Base-by-base conservation (phyloP, 2,329 filamentous ascomycete species). In the Pseudocercospora cruenta region DNA sequence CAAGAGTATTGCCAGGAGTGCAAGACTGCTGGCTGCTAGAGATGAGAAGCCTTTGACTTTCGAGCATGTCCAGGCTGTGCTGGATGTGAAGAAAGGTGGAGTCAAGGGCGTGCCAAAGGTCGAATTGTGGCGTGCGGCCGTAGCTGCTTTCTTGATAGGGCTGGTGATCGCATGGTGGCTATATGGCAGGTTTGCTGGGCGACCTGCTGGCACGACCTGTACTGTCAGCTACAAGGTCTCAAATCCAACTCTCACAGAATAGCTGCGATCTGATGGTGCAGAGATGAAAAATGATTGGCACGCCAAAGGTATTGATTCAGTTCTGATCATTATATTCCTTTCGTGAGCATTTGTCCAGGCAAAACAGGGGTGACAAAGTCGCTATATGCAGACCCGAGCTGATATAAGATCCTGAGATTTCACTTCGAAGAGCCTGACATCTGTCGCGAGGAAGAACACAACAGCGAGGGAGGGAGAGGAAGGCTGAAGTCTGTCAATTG, bases 1-100 rank as follows among this genome's bases (percentile, higher is more conserved):
- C 7, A 65, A 65, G 58, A 69, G 67, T 43, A 43, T 67, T 33
- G 64, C 65, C 24, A 67, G 65, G 62, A 66, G 55, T 7, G 67
- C 58, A 19, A 53, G 64, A 10, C 28, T 69, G 16, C 43, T 69
- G n/a, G 67, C 67, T 16, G 51, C 51, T 1, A 24, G 51, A 9
- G 51, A 54, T 10, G 51, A 54, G 51, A 54, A 54, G 51, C 51
- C 51, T 0, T n/a, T 54, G 51, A n/a, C 1, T 10, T 54, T 54
- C 14, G 51, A 54, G 22, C 51, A 54, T 54, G 51, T 54, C 3
- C 51, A 54, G 14, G 51, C 51, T 24, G 51, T 54, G 51, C 24
- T 54, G 21, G 51, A 54, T n/a, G 51, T 54, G 19, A 54, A 54
- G 51, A 24, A 54, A 28, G 51, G 51, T 39, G 36, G 36, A 26